Base-by-base conservation (phyloP, 1,284 basidiomycete species). In the Marasmius oreades region DNA sequence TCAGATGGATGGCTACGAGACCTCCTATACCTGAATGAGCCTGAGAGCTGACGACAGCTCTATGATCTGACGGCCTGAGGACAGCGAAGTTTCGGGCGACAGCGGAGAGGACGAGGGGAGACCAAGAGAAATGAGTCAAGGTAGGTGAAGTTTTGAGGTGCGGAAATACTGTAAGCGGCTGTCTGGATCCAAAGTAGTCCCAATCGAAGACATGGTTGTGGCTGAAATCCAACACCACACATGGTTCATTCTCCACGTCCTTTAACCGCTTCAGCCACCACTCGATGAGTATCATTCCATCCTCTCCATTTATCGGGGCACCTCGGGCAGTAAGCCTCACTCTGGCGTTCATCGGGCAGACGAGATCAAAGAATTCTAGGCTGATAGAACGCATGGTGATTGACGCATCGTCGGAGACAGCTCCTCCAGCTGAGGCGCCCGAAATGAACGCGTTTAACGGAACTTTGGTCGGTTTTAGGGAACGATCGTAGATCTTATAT, bases 1-100 rank as follows among this genome's bases (percentile, higher is more conserved):
- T 80, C 48, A 89, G 70, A 63, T 90, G 87, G 11, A 90, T 63
- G 0, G 84, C 86, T 28, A 89, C 69, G 14, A 88, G 71, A 1
- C 82, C 84, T 4, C 73, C 65, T 28, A 80, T 66, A 22, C 67
- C 66, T 33, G 61, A 34, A 22, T 20, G 57, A 14, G 65, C 47
- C 18, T 65, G 64, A 45, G 62, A 44, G 55, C 61, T 61, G 50
- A 57, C 62, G 10, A 63, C 53, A 4, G 59, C 44, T 64, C 46
- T 59, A 3, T 67, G 53, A 53, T 63, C 51, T 1, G 59, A 54
- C 7, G 76, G 73, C 20, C 77, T 73, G 46, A 85, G 70, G 23
- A 80, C 61, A n/a, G 69, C 70, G 50, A 78, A 75, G 63, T 84
- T 86, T 51, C 77, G 72, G 1, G 73, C 68, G 48, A 85, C 67